Conservation (phyloP, 257 asterid species). For the Handroanthus guayacan region DNA sequence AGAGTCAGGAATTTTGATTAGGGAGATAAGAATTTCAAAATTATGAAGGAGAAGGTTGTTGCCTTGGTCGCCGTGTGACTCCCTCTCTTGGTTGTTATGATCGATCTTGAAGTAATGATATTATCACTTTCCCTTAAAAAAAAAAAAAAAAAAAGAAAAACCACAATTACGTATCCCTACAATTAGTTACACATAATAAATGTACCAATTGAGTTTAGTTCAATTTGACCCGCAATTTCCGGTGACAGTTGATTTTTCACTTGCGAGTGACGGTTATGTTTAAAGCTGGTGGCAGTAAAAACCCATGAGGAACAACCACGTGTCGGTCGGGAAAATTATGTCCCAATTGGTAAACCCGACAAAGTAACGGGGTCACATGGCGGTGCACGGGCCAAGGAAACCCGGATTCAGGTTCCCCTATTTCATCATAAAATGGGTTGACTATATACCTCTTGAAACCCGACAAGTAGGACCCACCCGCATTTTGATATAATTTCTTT, state of each 20-base stretch:
- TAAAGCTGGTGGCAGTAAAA: neutral
- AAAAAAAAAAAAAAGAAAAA: no score
- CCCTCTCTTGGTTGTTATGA: no score
- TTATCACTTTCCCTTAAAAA: no score
- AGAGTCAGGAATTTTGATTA: no score
- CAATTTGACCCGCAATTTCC: slow-evolving; percentile 26
- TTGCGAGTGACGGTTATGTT: slow-evolving; percentile 34
- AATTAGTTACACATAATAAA: no score
- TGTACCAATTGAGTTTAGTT: no score
- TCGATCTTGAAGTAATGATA: no score
- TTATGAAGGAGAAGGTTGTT: no score
- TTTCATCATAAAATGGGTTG: slow-evolving; percentile 42
- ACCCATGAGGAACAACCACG: slow-evolving; percentile 36
- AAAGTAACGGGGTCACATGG: slow-evolving; percentile 60
- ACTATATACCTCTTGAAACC: slow-evolving; percentile 37
- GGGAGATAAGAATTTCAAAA: no score
- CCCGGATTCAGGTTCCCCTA: slow-evolving; percentile 31
- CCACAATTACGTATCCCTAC: no score
- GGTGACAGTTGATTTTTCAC: slow-evolving; percentile 21
- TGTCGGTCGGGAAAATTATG: slow-evolving; percentile 40
- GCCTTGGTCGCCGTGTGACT: no score
- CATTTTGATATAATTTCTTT: neutral
- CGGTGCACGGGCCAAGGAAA: slow-evolving; percentile 35
- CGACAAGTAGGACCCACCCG: slow-evolving; percentile 50
- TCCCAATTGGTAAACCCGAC: slow-evolving; percentile 46